Base-by-base conservation (phyloP, 352 stramenopile genomes). In the Phytophthora foliorum region DNA sequence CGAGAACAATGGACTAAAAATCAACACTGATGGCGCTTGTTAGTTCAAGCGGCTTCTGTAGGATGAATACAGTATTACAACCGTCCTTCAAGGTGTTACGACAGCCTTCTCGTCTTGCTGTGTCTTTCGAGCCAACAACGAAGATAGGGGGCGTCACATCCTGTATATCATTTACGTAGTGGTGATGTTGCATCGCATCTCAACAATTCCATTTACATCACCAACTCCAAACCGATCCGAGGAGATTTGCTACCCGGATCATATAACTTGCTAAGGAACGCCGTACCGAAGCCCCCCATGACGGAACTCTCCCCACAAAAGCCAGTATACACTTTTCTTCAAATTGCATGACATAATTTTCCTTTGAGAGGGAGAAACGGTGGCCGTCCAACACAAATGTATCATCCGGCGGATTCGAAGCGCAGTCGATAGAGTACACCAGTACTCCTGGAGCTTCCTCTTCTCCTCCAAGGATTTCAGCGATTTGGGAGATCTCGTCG, bases 1-100 rank as follows among this genome's bases (percentile, higher is more conserved):
- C 95, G 98, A 39, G 34, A 39, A n/a, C 34, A 39, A 39, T 11
- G 34, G 4, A 41, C n/a, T 13, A 34, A 34, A 8, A 11, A 34
- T 34, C 29, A 34, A 34, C 2, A 34, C 29, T 34, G 29, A 13
- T 3, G 7, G 8, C 8, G 27, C 27, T 7, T 31, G 6, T 31
- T 31, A 31, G 27, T 31, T 31, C 2, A 9, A 3, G 2, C 27
- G 27, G 2, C 27, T 31, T 31, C 27, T 9, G 8, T 9, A 31
- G 0, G 27, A 31, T 31, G 27, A 31, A 31, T 6, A 7, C 5
- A 31, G 5, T 6, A 3, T 31, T 31, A 9, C 27, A 31, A 31
- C 8, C 27, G 27, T 7, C 27, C 27, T 31, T 31, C 27, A 31
- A 9, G 27, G 27, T 31, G 27, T 31, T 31, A 31, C 1, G 27